These are phyloP conservation scores for Aureobasidium sp. DNA, from an alignment of 2,329 filamentous ascomycete species.

Conservation along the genomic window DNA sequence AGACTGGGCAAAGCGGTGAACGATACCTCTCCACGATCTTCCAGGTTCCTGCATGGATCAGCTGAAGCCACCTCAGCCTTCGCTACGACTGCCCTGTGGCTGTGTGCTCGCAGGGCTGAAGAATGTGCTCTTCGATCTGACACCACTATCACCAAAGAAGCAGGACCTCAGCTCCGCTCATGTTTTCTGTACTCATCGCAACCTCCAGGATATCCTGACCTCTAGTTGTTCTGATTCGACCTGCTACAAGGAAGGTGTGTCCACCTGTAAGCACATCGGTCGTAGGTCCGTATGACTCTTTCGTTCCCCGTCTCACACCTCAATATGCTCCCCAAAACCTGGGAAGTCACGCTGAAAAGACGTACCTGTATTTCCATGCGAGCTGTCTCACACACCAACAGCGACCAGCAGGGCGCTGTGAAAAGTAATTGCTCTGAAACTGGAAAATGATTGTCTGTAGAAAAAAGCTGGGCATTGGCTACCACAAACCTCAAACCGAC, in stretches of 20 bases:
- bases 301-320: background rate
- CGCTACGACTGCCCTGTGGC: background rate
- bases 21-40: background rate
- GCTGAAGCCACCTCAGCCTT: background rate
- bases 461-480: background rate
- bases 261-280: background rate
- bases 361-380: background rate
- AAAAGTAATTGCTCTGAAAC: background rate
- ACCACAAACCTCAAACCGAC: too few relatives aligned
- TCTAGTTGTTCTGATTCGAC: background rate
- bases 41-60: background rate
- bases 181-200: background rate
- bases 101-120: background rate
- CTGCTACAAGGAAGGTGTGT: background rate
- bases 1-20: background rate
- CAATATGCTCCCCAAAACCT: background rate
- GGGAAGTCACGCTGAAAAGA: background rate
- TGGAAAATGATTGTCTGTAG: background rate
- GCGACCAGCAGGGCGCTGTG: background rate
- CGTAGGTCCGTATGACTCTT: background rate
- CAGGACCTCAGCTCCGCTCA: too few relatives aligned
- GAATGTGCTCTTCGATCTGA: background rate
- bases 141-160: background rate
- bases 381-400: background rate
- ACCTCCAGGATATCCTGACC: background rate